Conservation (phyloP, 805 yeast species). For the Lipomyces kockii region DNA sequence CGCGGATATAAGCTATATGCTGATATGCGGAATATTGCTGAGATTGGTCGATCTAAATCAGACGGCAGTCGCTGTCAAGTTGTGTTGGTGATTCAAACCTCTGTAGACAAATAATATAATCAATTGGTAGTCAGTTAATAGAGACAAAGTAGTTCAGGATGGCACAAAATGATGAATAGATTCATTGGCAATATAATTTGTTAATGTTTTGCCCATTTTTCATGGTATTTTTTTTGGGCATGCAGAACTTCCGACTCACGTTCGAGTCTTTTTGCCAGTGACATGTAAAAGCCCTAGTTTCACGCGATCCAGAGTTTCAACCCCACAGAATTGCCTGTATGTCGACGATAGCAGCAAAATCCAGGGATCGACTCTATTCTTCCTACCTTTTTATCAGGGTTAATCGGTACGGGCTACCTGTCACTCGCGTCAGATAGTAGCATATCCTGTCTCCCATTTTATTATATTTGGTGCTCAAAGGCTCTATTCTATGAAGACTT, state of each 20-base stretch:
- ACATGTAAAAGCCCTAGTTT: not conserved
- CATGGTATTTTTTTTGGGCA: not conserved
- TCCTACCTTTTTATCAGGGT: not conserved
- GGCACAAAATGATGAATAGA: not conserved
- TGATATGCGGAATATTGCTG: not conserved
- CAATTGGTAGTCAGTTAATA: no score
- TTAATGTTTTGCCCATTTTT: not conserved
- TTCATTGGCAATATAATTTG: not conserved
- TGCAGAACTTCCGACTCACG: not conserved
- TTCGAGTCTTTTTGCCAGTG: no score
- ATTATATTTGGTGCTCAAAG: no score
- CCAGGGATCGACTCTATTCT: not conserved
- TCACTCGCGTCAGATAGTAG: no score
- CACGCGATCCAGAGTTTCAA: not conserved
- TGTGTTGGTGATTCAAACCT: not conserved
- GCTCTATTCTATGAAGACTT: no score
- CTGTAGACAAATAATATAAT: not conserved
- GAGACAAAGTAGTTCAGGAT: not conserved
- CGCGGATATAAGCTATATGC: not conserved
- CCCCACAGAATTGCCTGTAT: not conserved
- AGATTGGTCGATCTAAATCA: no score
- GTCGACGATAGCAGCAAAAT: no score
- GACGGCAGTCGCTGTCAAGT: no score
- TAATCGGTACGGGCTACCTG: not conserved
- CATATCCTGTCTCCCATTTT: no score